These are phyloP conservation scores for Alternaria arbusti DNA, from an alignment of 2,329 filamentous ascomycete species.

Conservation along the genomic window DNA sequence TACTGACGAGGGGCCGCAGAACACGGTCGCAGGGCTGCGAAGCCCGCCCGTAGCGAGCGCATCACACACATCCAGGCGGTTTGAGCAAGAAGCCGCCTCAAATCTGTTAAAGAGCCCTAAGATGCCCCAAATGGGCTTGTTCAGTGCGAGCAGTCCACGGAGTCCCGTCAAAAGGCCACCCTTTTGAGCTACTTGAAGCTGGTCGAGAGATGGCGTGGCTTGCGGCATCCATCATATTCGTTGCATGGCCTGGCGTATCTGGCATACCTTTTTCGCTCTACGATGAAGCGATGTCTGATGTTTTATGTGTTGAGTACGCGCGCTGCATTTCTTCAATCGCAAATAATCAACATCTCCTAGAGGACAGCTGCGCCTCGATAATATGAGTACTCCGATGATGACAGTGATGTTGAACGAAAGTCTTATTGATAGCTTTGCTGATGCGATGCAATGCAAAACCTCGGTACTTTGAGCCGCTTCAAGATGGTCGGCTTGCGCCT, in stretches of 20 bases:
- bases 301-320: background rate
- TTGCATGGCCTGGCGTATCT: conserved; percentile 17
- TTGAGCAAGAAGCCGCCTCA: conserved; percentile 19
- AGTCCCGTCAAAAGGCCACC: conserved; percentile 34
- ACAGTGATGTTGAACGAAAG: background rate
- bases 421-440: background rate
- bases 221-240: background rate
- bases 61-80: conserved; percentile 16
- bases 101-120: conserved; percentile 22
- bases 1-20: conserved; percentile 27
- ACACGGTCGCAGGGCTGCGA: conserved; percentile 16
- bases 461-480: conserved; percentile 5
- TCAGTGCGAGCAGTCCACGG: conserved; percentile 36
- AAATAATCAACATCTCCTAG: background rate
- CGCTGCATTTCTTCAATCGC: background rate
- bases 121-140: conserved; percentile 38
- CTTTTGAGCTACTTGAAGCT: conserved; percentile 12
- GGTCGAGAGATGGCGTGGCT: background rate
- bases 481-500: background rate
- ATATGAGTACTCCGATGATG: background rate
- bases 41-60: conserved; percentile 30
- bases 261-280: background rate
- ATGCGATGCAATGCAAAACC: background rate
- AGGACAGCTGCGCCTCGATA: background rate
- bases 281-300: background rate